A percentile compares a stretch with the other conserved stretches of the same genome.
phyloP scores from a whole-genome alignment of 257 asterid species.

The Ligustrum vulgare region DNA sequence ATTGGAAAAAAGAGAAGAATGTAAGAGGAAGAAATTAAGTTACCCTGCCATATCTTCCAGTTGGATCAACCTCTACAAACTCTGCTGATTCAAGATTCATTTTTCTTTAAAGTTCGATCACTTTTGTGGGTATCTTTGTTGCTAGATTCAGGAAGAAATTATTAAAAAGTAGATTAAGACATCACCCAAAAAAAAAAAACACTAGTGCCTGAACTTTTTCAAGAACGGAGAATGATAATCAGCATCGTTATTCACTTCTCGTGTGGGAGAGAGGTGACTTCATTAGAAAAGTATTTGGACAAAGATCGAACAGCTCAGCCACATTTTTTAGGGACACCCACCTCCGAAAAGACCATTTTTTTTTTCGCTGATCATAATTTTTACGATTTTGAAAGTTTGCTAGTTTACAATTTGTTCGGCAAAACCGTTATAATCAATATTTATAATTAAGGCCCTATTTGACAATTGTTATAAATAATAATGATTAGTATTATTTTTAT shows the following conservation, averaged over 20 bases:
- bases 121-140: neutral
- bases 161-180: conserved; percentile 2
- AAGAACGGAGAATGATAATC: neutral
- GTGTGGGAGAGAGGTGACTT: neutral
- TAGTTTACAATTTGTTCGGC: too few relatives aligned
- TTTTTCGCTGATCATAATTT: too few relatives aligned
- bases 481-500: too few relatives aligned
- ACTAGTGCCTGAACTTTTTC: neutral
- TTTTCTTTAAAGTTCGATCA: neutral
- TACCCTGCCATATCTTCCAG: conserved; percentile 37
- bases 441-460: too few relatives aligned
- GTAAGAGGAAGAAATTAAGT: neutral
- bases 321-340: neutral
- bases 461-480: too few relatives aligned
- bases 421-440: too few relatives aligned
- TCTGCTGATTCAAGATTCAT: conserved; percentile 2
- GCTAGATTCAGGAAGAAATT: neutral
- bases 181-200: neutral
- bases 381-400: too few relatives aligned
- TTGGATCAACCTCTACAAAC: conserved; percentile 49
- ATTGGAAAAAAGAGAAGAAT: neutral
- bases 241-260: neutral
- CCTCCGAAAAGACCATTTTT: neutral
- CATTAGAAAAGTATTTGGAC: neutral
- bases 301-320: neutral